A percentile compares a stretch with the other conserved stretches of the same genome.
Evolutionary conservation across 805 yeast species (phyloP).

Genomic region (Komagataella pseudopastoris): DNA sequence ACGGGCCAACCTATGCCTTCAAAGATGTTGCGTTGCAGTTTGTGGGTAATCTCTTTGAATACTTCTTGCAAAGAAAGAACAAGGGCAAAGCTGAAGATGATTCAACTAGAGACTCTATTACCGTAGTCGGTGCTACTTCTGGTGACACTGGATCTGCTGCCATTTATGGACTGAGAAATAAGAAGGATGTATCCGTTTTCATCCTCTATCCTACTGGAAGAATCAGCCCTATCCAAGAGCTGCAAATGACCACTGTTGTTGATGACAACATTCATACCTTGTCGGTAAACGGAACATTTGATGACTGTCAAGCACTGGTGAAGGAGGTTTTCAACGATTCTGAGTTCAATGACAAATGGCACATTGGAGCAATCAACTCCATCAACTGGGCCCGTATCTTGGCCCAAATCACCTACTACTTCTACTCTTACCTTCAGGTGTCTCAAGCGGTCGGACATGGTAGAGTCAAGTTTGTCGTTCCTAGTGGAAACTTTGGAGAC

Average conservation of each 20-base stretch:
- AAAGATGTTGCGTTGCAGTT: constrained; percentile 98
- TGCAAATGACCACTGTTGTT: constrained; percentile 94
- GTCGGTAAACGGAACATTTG: constrained; percentile 92
- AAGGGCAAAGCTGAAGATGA: constrained; percentile 27
- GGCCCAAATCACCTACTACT: constrained; percentile 96
- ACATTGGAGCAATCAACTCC: constrained; percentile 95
- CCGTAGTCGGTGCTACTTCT: constrained; percentile 98
- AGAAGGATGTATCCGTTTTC: constrained; percentile 95
- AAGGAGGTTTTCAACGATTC: constrained; percentile 84
- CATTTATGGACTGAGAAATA: constrained; percentile 92
- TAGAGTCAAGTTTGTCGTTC: constrained; percentile 78
- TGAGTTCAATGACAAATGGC: constrained; percentile 79
- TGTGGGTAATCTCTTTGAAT: constrained; percentile 94
- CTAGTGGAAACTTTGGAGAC: constrained; percentile 98
- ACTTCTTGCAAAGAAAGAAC: constrained; percentile 70
- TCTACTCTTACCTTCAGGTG: constrained; percentile 73
- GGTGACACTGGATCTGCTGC: constrained; percentile 99
- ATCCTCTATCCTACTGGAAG: constrained; percentile 95
- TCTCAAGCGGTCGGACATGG: constrained; percentile 22
- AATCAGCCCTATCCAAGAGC: constrained; percentile 95
- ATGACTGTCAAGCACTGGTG: constrained; percentile 95
- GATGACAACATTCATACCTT: constrained; percentile 90
- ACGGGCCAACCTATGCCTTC: constrained; percentile 98
- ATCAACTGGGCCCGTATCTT: constrained; percentile 98
- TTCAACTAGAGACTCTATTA: constrained; percentile 55